Base-by-base conservation (phyloP, 2,329 filamentous ascomycete genomes). In the Neofusicoccum laricinum region DNA sequence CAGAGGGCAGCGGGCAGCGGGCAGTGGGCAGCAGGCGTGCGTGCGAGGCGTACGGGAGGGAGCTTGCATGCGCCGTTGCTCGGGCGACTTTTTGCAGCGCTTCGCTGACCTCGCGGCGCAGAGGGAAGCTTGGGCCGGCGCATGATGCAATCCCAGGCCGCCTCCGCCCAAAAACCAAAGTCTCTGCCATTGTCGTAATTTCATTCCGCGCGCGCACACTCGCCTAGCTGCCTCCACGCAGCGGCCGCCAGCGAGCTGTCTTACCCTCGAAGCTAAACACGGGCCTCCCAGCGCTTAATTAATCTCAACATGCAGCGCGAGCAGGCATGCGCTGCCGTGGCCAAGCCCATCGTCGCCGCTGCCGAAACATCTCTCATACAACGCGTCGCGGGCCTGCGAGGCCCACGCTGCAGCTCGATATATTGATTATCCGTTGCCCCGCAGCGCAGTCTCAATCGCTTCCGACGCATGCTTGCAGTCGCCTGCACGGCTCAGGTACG, bases 261-360 rank as follows among this genome's bases (percentile, higher is more conserved):
- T 50, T 25, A 21, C 46, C 59, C 15, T 49, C n/a, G 41, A 59
- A 46, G 25, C 55, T 46, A 59, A 45, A 59, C 41, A 59, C 55
- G 55, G 55, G 30, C 61, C 61, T 8, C 61, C 43, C n/a, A 25
- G 61, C 61, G 61, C 61, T 63, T 63, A 63, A 55, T 63, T 55
- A 55, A 63, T 55, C 50, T 55, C 61, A 55, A 38, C 36, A 21
- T 17, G 61, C 61, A 46, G 49, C 49, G 25, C 30, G n/a, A 25
- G 58, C 41, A 61, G 17, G 45, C 49, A 63, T 34, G n/a, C 46
- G 53, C 40, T 46, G 55, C 40, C 41, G 43, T 19, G 38, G 51
- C 51, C 38, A 43, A 57, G 38, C 38, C 38, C 51, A 57, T 15
- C 41, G 30, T 36, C 55, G 55, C 41, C 30, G 30, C 55, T 17